Conservation (phyloP, 2,329 filamentous ascomycete genomes). For the Blumeria hordei region DNA sequence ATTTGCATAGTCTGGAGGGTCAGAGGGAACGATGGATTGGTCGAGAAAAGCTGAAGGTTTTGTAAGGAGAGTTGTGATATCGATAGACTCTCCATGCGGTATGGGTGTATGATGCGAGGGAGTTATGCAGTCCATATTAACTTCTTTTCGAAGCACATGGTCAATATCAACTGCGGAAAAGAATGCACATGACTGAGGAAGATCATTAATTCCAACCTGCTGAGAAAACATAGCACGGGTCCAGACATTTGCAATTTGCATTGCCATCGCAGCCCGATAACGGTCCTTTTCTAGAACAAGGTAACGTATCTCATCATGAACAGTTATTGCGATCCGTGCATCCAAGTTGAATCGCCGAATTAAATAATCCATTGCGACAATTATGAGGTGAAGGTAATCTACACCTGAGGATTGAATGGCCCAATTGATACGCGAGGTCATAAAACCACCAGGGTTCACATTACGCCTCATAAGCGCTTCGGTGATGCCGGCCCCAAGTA, state of each 20-base stretch:
- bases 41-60: constrained; percentile 48
- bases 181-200: constrained; percentile 84
- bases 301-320: constrained; percentile 95
- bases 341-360: constrained; percentile 63
- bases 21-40: constrained; percentile 28
- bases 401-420: constrained; percentile 94
- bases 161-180: constrained; percentile 94
- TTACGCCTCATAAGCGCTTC: constrained; percentile 79
- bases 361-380: constrained; percentile 86
- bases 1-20: constrained; percentile 30
- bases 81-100: constrained; percentile 62
- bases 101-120: constrained; percentile 64
- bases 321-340: constrained; percentile 72
- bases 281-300: constrained; percentile 66
- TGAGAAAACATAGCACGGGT: constrained; percentile 93
- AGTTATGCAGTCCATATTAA: constrained; percentile 92
- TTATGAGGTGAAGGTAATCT: constrained; percentile 85
- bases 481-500: constrained; percentile 84
- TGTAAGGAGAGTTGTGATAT: constrained; percentile 53
- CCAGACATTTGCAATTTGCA: constrained; percentile 90
- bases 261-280: constrained; percentile 73
- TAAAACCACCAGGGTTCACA: constrained; percentile 71
- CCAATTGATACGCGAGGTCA: constrained; percentile 96
- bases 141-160: constrained; percentile 86
- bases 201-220: constrained; percentile 84